A percentile compares a stretch with the other conserved stretches of the same genome.
Conservation (phyloP, 2,329 filamentous ascomycete genomes). For the Fusarium sp. region DNA sequence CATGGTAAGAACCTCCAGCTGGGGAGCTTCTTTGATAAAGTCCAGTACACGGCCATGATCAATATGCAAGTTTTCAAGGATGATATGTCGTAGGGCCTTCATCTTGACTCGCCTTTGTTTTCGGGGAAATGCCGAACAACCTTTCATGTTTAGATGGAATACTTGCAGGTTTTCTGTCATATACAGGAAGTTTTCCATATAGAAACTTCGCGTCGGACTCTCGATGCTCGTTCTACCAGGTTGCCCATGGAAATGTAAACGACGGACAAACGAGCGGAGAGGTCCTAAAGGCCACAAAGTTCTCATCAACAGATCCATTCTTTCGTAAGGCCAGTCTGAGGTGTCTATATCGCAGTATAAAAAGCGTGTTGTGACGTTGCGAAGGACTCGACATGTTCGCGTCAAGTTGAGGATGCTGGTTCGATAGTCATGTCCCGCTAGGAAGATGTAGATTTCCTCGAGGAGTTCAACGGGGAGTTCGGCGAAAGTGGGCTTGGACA, state of each 20-base stretch:
- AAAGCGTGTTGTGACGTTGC: neutral
- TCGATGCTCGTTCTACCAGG: neutral
- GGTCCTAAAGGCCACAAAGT: neutral
- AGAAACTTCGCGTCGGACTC: neutral
- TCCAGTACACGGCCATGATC: neutral
- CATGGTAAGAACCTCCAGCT: neutral
- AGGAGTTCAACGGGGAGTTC: neutral
- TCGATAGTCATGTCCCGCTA: neutral
- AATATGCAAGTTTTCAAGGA: neutral
- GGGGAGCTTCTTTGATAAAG: neutral
- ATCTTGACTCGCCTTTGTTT: neutral
- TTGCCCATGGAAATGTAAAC: neutral
- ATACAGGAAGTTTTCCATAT: neutral
- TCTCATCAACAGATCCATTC: neutral
- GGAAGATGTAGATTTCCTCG: neutral
- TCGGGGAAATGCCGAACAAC: neutral
- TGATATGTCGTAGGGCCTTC: neutral
- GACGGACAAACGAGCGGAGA: neutral
- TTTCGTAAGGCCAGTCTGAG: neutral
- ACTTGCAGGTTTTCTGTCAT: neutral
- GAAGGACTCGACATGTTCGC: neutral
- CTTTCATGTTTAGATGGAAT: too few species aligned
- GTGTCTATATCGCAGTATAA: neutral
- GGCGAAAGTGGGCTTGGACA: rapidly evolving
- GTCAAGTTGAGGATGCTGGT: neutral